These are phyloP conservation scores for Penicillium subrubescens DNA, from an alignment of 495 filamentous ascomycete genomes.

Conservation along the genomic window DNA sequence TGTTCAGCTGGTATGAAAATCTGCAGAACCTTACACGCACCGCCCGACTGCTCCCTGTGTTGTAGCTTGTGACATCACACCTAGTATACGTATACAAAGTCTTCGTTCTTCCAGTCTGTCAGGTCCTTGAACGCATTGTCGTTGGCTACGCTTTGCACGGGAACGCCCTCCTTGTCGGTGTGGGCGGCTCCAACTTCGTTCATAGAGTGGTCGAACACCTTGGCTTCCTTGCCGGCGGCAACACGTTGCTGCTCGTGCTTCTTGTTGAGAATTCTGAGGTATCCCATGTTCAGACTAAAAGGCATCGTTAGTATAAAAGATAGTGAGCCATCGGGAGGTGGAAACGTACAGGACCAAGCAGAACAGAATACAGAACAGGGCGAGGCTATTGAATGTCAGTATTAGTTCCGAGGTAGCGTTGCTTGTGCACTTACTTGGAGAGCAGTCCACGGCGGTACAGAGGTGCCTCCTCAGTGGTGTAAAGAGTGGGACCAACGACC, in stretches of 20 bases:
- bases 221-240: conserved; percentile 51
- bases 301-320: neutral
- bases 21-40: neutral
- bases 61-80: neutral
- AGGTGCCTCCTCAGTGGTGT: conserved; percentile 56
- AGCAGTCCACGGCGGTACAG: conserved; percentile 56
- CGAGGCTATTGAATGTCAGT: conserved; percentile 38
- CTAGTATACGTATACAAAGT: conserved; percentile 62
- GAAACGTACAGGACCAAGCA: conserved; percentile 44
- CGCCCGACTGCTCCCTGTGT: neutral
- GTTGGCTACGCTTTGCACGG: conserved; percentile 45
- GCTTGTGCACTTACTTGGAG: conserved; percentile 41
- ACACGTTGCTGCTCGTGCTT: conserved; percentile 51
- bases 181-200: conserved; percentile 42
- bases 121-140: conserved; percentile 57
- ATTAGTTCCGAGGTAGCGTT: neutral
- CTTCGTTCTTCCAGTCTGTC: conserved; percentile 57
- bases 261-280: conserved; percentile 53
- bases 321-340: neutral
- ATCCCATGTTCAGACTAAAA: conserved; percentile 42
- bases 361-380: conserved; percentile 56
- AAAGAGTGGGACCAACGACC: conserved; percentile 62
- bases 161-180: conserved; percentile 41
- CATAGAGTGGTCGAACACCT: conserved; percentile 43
- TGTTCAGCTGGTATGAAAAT: neutral